Evolutionary conservation across 441 rosid species (phyloP).

Genomic region (Arabidopsis lyrata): DNA sequence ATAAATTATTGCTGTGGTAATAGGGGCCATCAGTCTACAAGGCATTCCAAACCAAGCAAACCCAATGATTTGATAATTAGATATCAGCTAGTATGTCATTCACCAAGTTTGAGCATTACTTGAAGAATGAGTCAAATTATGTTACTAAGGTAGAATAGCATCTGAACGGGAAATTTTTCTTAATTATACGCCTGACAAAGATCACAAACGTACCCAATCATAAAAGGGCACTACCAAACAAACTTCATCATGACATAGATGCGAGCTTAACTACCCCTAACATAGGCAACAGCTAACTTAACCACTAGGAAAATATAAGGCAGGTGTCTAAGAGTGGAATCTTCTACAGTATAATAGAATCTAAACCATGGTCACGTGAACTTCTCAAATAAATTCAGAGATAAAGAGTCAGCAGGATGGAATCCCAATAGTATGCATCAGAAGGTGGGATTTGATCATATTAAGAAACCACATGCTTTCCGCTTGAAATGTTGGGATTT

Average conservation of each 20-base stretch:
- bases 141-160: neutral
- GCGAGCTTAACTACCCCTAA: conserved; percentile 4
- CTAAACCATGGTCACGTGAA: conserved; percentile 31
- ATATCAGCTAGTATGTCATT: neutral
- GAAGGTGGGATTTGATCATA: conserved; percentile 22
- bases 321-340: neutral
- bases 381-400: conserved; percentile 23
- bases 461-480: conserved; percentile 26
- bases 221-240: conserved; percentile 18
- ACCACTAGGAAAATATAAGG: conserved; percentile 17
- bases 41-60: neutral
- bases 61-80: neutral
- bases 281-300: neutral
- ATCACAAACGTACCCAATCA: conserved; percentile 1
- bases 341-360: neutral
- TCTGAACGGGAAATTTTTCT: neutral
- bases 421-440: conserved; percentile 27
- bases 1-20: neutral
- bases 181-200: neutral
- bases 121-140: neutral
- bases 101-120: conserved; percentile 3
- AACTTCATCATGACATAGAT: neutral
- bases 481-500: conserved; percentile 23
- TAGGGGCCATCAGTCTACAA: neutral
- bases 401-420: conserved; percentile 25